Percentiles rank a stretch among this genome's conserved stretches.
These are phyloP conservation scores for Phytophthora tubulina DNA, from an alignment of 352 stramenopile genomes.

Conservation along the genomic window DNA sequence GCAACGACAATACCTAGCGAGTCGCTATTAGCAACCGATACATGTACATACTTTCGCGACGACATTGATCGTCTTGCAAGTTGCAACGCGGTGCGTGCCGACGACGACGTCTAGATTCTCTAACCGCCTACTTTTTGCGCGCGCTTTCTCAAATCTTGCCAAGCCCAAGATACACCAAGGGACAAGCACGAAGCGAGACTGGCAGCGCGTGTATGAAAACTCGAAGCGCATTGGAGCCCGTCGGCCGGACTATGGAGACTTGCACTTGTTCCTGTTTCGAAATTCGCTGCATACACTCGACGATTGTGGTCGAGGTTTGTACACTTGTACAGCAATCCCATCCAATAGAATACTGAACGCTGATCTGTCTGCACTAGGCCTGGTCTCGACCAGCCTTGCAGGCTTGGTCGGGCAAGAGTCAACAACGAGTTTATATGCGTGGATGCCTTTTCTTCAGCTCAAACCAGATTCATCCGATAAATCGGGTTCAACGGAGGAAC, in stretches of 20 bases:
- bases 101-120: slow-evolving; percentile 16
- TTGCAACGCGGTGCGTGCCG: background rate
- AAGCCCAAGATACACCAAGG: slow-evolving; percentile 30
- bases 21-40: background rate
- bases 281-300: slow-evolving; percentile 30
- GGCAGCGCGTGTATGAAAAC: slow-evolving; percentile 26
- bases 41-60: slow-evolving; percentile 2
- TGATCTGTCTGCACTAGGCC: slow-evolving; percentile 3
- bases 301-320: slow-evolving; percentile 4
- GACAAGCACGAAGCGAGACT: slow-evolving; percentile 17
- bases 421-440: slow-evolving; percentile 14
- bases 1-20: too few species aligned
- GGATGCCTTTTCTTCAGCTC: slow-evolving; percentile 21
- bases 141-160: slow-evolving; percentile 24
- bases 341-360: background rate
- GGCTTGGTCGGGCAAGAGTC: slow-evolving; percentile 25
- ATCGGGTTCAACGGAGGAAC: slow-evolving; percentile 3
- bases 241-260: background rate
- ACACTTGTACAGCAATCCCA: slow-evolving; percentile 16
- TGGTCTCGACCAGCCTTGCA: slow-evolving; percentile 29
- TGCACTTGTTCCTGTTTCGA: slow-evolving; percentile 30
- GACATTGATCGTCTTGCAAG: background rate
- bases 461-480: slow-evolving; percentile 27
- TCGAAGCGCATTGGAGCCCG: slow-evolving; percentile 7
- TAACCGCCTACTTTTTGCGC: slow-evolving; percentile 8